phyloP scores from a whole-genome alignment of 495 filamentous ascomycete species.

The Elaphomyces granulatus region DNA sequence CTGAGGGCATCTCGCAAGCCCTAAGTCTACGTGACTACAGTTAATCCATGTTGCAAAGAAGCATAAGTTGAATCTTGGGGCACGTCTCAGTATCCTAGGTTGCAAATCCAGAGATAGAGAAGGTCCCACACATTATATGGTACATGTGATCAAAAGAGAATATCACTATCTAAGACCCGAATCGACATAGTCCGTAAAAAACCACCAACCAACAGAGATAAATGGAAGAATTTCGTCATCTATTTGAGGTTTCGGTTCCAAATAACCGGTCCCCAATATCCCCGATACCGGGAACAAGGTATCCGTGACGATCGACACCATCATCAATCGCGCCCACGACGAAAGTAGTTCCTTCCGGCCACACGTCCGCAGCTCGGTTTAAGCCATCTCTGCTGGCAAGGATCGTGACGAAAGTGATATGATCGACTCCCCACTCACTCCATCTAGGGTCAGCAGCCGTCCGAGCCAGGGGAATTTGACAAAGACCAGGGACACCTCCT shows the following conservation, averaged over 20 bases:
- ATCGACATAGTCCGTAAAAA: no score
- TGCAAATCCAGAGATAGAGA: no score
- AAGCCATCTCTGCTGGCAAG: conserved; percentile 56
- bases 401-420: conserved; percentile 57
- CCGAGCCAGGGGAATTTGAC: neutral
- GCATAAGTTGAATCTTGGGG: no score
- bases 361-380: conserved; percentile 47
- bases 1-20: no score
- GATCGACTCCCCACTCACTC: conserved; percentile 68
- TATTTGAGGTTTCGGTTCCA: conserved; percentile 36
- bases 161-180: no score
- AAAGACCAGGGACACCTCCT: conserved; percentile 11
- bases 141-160: no score
- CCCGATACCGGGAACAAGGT: conserved; percentile 73
- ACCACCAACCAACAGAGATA: neutral
- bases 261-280: conserved; percentile 84
- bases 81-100: no score
- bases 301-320: conserved; percentile 53
- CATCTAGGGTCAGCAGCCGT: neutral
- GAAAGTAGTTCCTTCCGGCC: conserved; percentile 55
- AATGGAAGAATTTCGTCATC: neutral
- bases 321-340: conserved; percentile 66
- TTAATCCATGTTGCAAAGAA: no score
- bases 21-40: no score
- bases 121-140: no score